Base-by-base conservation (phyloP, 352 stramenopile genomes). In the Elongisporangium senticosum region DNA sequence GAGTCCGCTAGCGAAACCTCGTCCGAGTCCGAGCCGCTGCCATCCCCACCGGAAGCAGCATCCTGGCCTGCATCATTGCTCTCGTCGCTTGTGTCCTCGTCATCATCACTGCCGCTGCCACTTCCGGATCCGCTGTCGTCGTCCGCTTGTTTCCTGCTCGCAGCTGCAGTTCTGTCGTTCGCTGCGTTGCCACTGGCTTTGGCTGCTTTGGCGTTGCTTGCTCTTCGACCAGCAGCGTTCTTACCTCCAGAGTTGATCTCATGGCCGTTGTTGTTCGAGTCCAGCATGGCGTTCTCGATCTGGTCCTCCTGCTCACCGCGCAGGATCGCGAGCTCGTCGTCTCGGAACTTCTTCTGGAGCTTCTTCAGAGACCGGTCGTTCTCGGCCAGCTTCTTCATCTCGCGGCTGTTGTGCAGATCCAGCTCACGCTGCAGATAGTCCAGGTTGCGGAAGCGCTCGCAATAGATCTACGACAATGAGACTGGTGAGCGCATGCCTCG, bases 381-480 rank as follows among this genome's bases (percentile, higher is more conserved):
- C 63, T 95, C 87, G 0, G 89, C 85, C 1, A 95, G 67, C 58
- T 93, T 89, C 65, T 94, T 94, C 62, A 93, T 76, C 67, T 96
- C 88, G 8, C 83, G 73, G 15, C 73, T 83, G 53, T 89, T 92
- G 71, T 96, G 91, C 40, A 95, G 61, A 57, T 97, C 83, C 55
- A 99, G 72, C 62, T 98, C 91, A 21, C 87, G 79, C 77, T 98
- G 90, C 56, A 99, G 58, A 69, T 98, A 99, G 76, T 99, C 94
- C 21, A 99, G 69, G 68, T 99, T 99, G 28, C 96, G 86, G 66
- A 98, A 97, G 4, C 91, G 83, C 62, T 97, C 89, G 61, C 96
- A 95, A 68, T 98, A 98, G 51, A 93, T 77, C 72, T 84, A 43
- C 28, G 17, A 43, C 11, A 10, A 43, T 7, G 11, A 14, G 13